A percentile compares a stretch with the other conserved stretches of the same genome.
phyloP scores from a whole-genome alignment of 176 grass and related monocot genomes.

The Hordeum vulgare region MorexV3_pseudomolecules_assembly NC_058524.1:448571892-448572391 shows the following conservation, averaged over 20 bases:
- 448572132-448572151: not conserved
- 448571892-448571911: conserved; percentile 8
- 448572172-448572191: not conserved
- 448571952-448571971: not conserved
- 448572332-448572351: conserved; percentile 3
- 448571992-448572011: not conserved
- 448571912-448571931: not conserved
- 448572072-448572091: not conserved
- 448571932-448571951: not conserved
- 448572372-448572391: conserved; percentile 69
- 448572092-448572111: not conserved
- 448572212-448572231: not conserved
- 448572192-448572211: not conserved
- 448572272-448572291: not conserved
- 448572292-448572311: not conserved
- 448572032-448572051: not conserved
- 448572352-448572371: conserved; percentile 71
- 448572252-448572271: not conserved
- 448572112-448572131: not conserved
- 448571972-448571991: not conserved
- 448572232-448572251: conserved; percentile 9
- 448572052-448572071: not conserved
- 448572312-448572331: not conserved
- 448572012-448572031: not conserved
- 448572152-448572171: not conserved